Base-by-base conservation (phyloP, 2,329 filamentous ascomycete species). In the Phialemonium atrogriseum region DNA sequence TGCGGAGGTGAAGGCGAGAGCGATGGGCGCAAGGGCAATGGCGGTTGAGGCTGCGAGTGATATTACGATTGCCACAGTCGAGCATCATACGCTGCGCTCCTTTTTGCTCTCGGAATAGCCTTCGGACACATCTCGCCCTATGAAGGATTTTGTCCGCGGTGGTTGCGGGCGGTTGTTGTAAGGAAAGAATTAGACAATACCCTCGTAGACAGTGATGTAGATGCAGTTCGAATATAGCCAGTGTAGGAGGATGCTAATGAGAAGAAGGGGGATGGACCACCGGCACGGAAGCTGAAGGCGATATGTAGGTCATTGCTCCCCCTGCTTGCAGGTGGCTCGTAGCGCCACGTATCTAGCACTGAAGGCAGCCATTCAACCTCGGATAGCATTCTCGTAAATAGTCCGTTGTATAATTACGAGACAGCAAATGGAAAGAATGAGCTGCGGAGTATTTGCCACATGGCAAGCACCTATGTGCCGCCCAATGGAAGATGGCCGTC, bases 141-240 rank as follows among this genome's bases (percentile, higher is more conserved):
- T n/a, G n/a, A n/a, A 27, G 10, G 20, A 8, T 22, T 11, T 7
- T 22, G 20, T 22, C 11, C 8, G 20, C 20, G 8, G 20, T 7
- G 11, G 20, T 7, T 11, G 8, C 11, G 20, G 11, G 11, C 8
- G 8, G 20, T 8, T 22, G 20, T 22, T 7, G 7, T 11, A 22
- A 22, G 20, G 20, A 7, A 8, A 11, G 7, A 7, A 22, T 22
- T 7, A 22, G 20, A 1, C 49, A 30, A 19, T 24, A 12, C 48
- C 47, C 19, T 39, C 39, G 10, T 42, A 45, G 10, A 52, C 36
- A 10, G 41, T 40, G 2, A 62, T 37, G 39, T 59, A 65, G 1
- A 67, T 34, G 19, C 46, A 49, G 33, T 60, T 58, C 0, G 60
- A 65, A 5, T 60, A 44, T 3, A 64, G 36, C 60, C 59, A 66